These are phyloP conservation scores for Cutaneotrichosporon dermatis DNA, from an alignment of 1,284 basidiomycete species.

Conservation along the genomic window DNA sequence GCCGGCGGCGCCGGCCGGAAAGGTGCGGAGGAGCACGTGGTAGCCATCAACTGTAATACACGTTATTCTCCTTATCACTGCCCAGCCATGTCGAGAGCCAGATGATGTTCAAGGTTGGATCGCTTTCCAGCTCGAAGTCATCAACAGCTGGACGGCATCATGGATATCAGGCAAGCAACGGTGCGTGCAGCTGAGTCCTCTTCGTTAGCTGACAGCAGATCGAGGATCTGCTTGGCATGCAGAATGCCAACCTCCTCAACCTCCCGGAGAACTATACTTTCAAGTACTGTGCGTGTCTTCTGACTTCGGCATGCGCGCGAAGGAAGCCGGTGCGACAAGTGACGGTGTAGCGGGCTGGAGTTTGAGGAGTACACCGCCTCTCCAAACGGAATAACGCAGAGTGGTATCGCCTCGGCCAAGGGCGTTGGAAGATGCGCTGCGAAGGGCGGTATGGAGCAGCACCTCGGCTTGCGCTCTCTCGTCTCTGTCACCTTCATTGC, in stretches of 20 bases:
- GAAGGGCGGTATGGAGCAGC: too few relatives aligned
- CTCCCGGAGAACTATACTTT: constrained; percentile 81
- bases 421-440: too few relatives aligned
- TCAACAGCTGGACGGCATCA: constrained; percentile 20
- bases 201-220: constrained; percentile 33
- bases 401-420: too few relatives aligned
- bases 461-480: too few relatives aligned
- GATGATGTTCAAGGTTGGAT: background rate
- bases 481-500: too few relatives aligned
- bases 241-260: constrained; percentile 81
- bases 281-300: constrained; percentile 67
- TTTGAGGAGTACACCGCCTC: too few relatives aligned
- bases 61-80: background rate
- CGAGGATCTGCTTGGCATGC: constrained; percentile 78
- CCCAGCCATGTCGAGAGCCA: background rate
- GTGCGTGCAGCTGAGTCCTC: constrained; percentile 27
- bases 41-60: background rate
- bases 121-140: background rate
- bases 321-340: too few relatives aligned
- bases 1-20: too few relatives aligned
- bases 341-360: too few relatives aligned
- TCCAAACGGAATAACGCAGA: too few relatives aligned
- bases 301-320: too few relatives aligned
- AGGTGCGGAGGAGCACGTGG: too few relatives aligned
- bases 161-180: constrained; percentile 54